phyloP scores from a whole-genome alignment of 2,329 filamentous ascomycete species.

The Samsoniella hepiali region DNA sequence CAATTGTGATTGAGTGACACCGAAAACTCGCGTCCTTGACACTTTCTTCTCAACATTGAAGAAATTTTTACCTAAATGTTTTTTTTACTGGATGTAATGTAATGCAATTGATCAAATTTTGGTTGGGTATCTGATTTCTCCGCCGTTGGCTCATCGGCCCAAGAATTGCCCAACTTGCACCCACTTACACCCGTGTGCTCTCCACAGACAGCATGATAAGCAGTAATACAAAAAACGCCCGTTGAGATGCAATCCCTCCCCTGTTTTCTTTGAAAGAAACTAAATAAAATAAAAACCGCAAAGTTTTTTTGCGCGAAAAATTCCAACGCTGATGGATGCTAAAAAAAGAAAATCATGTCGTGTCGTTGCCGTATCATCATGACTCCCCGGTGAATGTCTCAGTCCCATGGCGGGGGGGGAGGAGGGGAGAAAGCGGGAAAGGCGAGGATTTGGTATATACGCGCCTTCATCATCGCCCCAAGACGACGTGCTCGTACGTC shows the following conservation, averaged over 20 bases:
- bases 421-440: too few relatives aligned
- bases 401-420: too few relatives aligned
- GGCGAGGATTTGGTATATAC: too few relatives aligned
- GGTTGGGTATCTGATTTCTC: background rate
- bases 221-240: background rate
- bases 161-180: background rate
- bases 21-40: too few relatives aligned
- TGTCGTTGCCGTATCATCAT: background rate
- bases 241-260: background rate
- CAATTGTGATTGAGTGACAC: too few relatives aligned
- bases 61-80: too few relatives aligned
- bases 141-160: background rate
- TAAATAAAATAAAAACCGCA: too few relatives aligned
- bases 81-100: too few relatives aligned
- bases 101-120: background rate
- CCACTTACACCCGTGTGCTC: too few relatives aligned
- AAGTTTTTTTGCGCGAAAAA: too few relatives aligned
- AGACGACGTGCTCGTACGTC: slow-evolving; percentile 49
- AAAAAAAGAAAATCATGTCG: background rate
- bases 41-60: too few relatives aligned
- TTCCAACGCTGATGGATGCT: background rate
- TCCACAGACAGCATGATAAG: background rate
- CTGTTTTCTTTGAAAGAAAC: too few relatives aligned
- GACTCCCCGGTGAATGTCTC: background rate
- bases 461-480: slow-evolving; percentile 27